Evolutionary conservation across 2,329 filamentous ascomycete genomes (phyloP).

Genomic region (Grosmannia penicillata): DNA sequence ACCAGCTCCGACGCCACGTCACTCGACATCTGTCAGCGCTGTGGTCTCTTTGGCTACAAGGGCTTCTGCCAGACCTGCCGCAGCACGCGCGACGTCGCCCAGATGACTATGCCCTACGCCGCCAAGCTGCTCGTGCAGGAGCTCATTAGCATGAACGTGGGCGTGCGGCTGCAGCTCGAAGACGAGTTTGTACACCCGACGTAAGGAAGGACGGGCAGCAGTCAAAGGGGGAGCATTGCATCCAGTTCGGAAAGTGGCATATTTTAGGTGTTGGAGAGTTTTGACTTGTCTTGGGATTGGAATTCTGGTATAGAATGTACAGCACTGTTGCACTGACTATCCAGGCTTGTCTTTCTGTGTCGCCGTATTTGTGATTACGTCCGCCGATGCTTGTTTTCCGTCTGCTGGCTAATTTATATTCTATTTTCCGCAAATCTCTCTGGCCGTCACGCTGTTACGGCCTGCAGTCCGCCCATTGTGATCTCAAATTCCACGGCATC

Average conservation of each 20-base stretch:
- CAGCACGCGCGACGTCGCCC: slow-evolving; percentile 67
- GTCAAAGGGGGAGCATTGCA: neutral
- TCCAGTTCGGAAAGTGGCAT: too few relatives aligned
- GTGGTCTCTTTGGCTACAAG: slow-evolving; percentile 88
- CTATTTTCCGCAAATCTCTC: too few relatives aligned
- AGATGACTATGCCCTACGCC: slow-evolving; percentile 95
- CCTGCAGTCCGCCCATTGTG: slow-evolving; percentile 44
- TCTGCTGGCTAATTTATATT: too few relatives aligned
- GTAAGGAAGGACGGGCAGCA: neutral
- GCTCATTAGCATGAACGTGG: slow-evolving; percentile 97
- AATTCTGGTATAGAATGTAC: too few relatives aligned
- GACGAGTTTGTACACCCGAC: slow-evolving; percentile 73
- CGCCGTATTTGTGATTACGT: too few relatives aligned
- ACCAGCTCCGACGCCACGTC: slow-evolving; percentile 78
- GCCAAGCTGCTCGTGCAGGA: slow-evolving; percentile 95
- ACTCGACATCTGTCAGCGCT: slow-evolving; percentile 87
- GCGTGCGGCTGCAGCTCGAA: slow-evolving; percentile 74
- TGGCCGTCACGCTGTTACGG: neutral
- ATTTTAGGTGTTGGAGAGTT: too few relatives aligned
- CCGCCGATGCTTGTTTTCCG: too few relatives aligned
- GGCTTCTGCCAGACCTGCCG: slow-evolving; percentile 91
- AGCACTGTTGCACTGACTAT: too few relatives aligned
- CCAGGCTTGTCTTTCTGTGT: too few relatives aligned
- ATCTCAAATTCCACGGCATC: slow-evolving; percentile 67
- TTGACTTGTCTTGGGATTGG: too few relatives aligned